A percentile compares a stretch with the other conserved stretches of the same genome.
Conservation (phyloP, 2,329 filamentous ascomycete species). For the Trichoderma simmonsii region DNA sequence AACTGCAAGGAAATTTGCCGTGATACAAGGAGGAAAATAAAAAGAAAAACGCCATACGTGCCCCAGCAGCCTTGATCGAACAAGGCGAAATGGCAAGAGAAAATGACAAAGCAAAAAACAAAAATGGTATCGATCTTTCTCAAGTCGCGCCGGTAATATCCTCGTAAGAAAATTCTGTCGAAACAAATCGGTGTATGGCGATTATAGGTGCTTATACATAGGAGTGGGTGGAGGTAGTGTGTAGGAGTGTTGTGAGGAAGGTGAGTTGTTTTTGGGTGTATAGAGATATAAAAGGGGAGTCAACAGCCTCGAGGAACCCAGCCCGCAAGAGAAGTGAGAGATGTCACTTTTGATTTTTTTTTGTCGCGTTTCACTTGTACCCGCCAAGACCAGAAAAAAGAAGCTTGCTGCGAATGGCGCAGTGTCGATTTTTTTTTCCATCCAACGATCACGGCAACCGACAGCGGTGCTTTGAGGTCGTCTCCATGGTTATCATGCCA, state of each 20-base stretch:
- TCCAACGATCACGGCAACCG: slow-evolving; percentile 34
- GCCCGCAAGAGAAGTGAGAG: slow-evolving; percentile 38
- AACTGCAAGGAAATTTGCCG: slow-evolving; percentile 22
- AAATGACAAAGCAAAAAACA: slow-evolving; percentile 37
- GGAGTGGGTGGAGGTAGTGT: slow-evolving; percentile 28
- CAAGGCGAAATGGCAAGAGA: slow-evolving; percentile 31
- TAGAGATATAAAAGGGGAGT: slow-evolving; percentile 21
- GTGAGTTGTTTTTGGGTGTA: slow-evolving; percentile 20
- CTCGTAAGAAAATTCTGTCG: slow-evolving; percentile 39
- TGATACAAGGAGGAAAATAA: slow-evolving; percentile 37
- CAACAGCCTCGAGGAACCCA: slow-evolving; percentile 36
- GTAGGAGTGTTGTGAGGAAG: not conserved
- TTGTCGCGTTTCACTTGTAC: slow-evolving; percentile 37
- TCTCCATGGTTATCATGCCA: slow-evolving; percentile 28
- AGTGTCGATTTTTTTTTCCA: slow-evolving; percentile 27
- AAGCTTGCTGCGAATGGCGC: slow-evolving; percentile 36
- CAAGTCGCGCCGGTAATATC: slow-evolving; percentile 38
- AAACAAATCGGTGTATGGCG: slow-evolving; percentile 39
- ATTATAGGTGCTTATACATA: slow-evolving; percentile 50
- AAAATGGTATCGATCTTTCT: slow-evolving; percentile 48
- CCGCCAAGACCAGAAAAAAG: slow-evolving; percentile 48
- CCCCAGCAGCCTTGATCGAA: slow-evolving; percentile 38
- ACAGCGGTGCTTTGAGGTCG: slow-evolving; percentile 34
- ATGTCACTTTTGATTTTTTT: slow-evolving; percentile 37
- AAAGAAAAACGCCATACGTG: slow-evolving; percentile 38